Base-by-base conservation (phyloP, 2,329 filamentous ascomycete genomes). In the Talaromyces sp. region DNA sequence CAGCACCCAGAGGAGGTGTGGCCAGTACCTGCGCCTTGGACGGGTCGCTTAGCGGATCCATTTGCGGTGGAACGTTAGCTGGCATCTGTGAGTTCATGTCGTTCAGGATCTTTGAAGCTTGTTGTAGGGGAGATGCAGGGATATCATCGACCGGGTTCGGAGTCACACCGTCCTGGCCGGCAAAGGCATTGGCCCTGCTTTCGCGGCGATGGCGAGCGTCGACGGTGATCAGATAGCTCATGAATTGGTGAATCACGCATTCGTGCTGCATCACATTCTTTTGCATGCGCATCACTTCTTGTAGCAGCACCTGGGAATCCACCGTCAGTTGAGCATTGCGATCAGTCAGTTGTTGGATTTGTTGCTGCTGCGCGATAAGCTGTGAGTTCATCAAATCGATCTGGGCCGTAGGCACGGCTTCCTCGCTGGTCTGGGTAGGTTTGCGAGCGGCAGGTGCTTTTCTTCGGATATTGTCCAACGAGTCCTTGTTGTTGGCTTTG, bases 391-490 rank as follows among this genome's bases (percentile, higher is more conserved):
- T 85, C 65, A 96, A 84, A 64, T 93, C 89, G 71, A 96, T 89
- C 73, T 97, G 93, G 72, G 96, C 92, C 26, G 87, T 88, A 1
- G 91, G 89, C 26, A 90, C 86, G 60, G 90, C 87, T 52, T 89
- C 83, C 57, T 96, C 92, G 60, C 87, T 88, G 19, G 79, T 78
- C 65, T 85, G 84, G 3, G 82, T 76, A 32, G 83, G 76, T 73
- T 97, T 98, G 65, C 93, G 83, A 3, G 93, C 90, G 1, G 93
- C 92, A 0, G 95, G 95, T 2, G 95, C 93, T 78, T 99, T 99
- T 67, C 95, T 85, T 69, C 92, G 87, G 70, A 99, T 99, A 67
- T 97, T 98, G 71, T 99, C 95, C 54, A 99, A 82, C 52, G 92
- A 95, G 72, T 97, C 92, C 75, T 97, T 97, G 77, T 93, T 96